Evolutionary conservation across 768 basidiomycete species (phyloP).

Genomic region (Panellus pusillus): DNA sequence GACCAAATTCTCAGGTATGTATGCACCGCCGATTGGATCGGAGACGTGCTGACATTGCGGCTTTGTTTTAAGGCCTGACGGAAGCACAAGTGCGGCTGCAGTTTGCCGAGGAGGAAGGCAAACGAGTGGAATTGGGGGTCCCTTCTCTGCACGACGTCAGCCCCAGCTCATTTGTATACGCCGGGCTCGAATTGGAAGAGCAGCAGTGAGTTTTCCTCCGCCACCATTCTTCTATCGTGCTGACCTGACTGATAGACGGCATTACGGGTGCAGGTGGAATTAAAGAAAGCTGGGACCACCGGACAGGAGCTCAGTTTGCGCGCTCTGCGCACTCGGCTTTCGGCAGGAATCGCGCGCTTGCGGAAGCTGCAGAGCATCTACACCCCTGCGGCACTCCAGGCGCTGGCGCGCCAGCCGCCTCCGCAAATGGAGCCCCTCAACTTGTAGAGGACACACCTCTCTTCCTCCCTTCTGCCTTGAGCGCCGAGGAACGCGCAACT

Average conservation of each 20-base stretch:
- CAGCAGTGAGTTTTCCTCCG: too few species aligned
- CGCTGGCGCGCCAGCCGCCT: neutral
- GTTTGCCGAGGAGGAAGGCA: too few species aligned
- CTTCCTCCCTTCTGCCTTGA: neutral
- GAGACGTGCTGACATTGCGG: too few species aligned
- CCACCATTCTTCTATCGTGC: too few species aligned
- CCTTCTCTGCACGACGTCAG: too few species aligned
- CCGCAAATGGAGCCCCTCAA: neutral
- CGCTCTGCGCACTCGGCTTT: neutral
- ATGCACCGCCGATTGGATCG: too few species aligned
- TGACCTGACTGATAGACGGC: neutral
- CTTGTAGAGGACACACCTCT: neutral
- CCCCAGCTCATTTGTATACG: too few species aligned
- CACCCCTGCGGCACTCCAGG: neutral
- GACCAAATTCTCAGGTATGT: too few species aligned
- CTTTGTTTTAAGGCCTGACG: too few species aligned
- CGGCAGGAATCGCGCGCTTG: neutral
- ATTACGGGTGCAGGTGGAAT: neutral
- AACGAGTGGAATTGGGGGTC: too few species aligned
- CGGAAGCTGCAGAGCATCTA: conserved; percentile 5
- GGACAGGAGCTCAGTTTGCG: neutral
- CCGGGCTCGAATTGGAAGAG: too few species aligned
- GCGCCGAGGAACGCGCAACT: neutral
- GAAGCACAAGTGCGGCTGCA: too few species aligned
- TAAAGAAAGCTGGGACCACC: conserved; percentile 6